A percentile compares a stretch with the other conserved stretches of the same genome.
phyloP scores from a whole-genome alignment of 352 stramenopile genomes.

The Pythium biforme region DNA sequence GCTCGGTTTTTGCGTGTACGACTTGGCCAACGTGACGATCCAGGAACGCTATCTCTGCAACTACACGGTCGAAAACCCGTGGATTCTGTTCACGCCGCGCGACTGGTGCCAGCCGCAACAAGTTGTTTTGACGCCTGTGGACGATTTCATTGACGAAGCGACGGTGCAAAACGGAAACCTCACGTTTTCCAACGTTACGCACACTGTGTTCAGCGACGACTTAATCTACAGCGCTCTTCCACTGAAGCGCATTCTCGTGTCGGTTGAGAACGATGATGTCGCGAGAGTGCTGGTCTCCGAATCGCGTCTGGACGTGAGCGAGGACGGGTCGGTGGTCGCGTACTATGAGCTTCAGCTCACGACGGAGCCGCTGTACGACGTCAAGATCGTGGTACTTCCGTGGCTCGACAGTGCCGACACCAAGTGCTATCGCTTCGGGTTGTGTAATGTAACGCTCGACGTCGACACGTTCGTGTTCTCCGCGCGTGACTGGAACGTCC shows the following conservation, averaged over 20 bases:
- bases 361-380: slow-evolving; percentile 57
- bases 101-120: slow-evolving; percentile 69
- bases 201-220: slow-evolving; percentile 66
- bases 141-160: slow-evolving; percentile 63
- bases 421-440: slow-evolving; percentile 65
- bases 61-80: slow-evolving; percentile 68
- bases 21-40: slow-evolving; percentile 50
- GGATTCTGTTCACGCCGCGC: slow-evolving; percentile 65
- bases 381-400: slow-evolving; percentile 60
- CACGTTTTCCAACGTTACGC: slow-evolving; percentile 62
- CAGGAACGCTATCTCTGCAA: slow-evolving; percentile 82
- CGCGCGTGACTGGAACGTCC: slow-evolving; percentile 58
- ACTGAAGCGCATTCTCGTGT: slow-evolving; percentile 39
- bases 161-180: slow-evolving; percentile 39
- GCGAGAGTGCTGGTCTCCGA: slow-evolving; percentile 61
- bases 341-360: slow-evolving; percentile 54
- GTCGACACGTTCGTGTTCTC: slow-evolving; percentile 59
- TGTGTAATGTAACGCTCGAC: slow-evolving; percentile 71
- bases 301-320: slow-evolving; percentile 47
- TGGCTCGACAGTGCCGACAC: slow-evolving; percentile 64
- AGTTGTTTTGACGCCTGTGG: slow-evolving; percentile 44
- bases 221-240: slow-evolving; percentile 50
- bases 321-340: slow-evolving; percentile 43
- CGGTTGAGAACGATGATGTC: slow-evolving; percentile 62
- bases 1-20: slow-evolving; percentile 63